Evolutionary conservation across 441 rosid species (phyloP), one percentile per base, ranked within the genome.

Genomic region (Eruca vesicaria): DNA sequence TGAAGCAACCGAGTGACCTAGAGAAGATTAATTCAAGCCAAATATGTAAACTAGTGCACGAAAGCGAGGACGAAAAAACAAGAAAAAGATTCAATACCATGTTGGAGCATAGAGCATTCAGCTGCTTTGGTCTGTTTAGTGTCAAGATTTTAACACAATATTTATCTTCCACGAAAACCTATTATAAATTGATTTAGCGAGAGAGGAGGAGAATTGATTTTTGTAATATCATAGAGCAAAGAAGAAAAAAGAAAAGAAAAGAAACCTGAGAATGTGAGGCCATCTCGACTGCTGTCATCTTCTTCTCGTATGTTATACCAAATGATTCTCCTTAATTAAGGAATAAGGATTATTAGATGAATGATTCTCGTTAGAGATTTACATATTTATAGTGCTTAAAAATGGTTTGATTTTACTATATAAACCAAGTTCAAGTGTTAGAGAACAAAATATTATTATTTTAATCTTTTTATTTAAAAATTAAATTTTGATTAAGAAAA

Each of bases 111-210:
- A 88, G 81, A 32, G 93, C 91, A 85, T 91, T 91, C 76, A 90
- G 73, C 48, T 86, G 90, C 79, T 77, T 87, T 21, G 92, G 85
- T 79, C 89, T 83, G 82, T 92, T 90, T 23, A 92, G 72, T 19
- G 79, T 86, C 80, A 92, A 80, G 18, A 73, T 83, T 81, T 86
- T 89, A 12, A 72, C 84, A 72, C 12, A 82, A 19, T 79, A 73
- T 41, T 75, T 83, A 80, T 83, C 86, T 81, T 92, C 88, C 56
- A 86, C 90, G 72, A 90, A 70, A 79, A 92, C 79, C 94, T 73
- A 75, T 56, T 52, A 6, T 5, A 48, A 50, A 18, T 18, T 50
- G 56, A 50, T 18, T 50, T 18, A 50, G 56, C 12, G 23, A 50
- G 56, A 50, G 23, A 50, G 19, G 56, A 18, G 18, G 8, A 50